Evolutionary conservation across 148 eudicot genomes (phyloP), one percentile per base, ranked within the genome.

Genomic region (Tetragonia tetragonoides): DNA sequence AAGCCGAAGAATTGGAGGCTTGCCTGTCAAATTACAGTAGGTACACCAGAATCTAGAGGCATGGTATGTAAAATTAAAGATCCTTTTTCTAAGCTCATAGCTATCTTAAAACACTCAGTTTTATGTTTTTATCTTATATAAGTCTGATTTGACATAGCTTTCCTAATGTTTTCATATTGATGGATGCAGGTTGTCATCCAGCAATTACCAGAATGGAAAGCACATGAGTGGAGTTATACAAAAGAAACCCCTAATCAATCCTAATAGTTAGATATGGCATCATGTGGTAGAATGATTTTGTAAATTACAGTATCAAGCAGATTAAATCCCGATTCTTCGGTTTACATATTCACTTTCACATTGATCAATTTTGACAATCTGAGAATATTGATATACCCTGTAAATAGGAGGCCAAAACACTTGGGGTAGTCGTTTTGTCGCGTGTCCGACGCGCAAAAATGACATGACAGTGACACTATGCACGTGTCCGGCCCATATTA

Each of bases 171-270:
- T 7, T 10, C 68, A 53, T 44, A 40, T 37, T 41, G 34, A 11
- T 46, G 65, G 70, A 10, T 83, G 87, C 89, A 94, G 98, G 88
- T 92, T 82, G 92, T 87, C 7, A 82, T 94, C 70, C 98, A 94
- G 75, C 97, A 94, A 77, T 62, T 94, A 77, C 98, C 98, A 6
- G 97, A 92, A 80, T 94, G 98, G 98, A 94, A 94, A 89, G 93
- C 86, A 72, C 97, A 92, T 75, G 91, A 92, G 77, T 92, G 98
- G 98, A 80, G 64, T 28, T 86, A 86, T 72, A 80, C 86, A 67
- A 87, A 85, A 76, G 84, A 80, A 49, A 81, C 74, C 12, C 87
- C 87, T 70, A 10, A 64, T 28, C 81, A 80, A 69, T 63, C 82
- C 72, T 80, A 82, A 70, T 72, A 61, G 34, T 65, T 20, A n/a